Evolutionary conservation across 352 stramenopile species (phyloP), one percentile per base, ranked within the genome.

Genomic region (Globisporangium solare): DNA sequence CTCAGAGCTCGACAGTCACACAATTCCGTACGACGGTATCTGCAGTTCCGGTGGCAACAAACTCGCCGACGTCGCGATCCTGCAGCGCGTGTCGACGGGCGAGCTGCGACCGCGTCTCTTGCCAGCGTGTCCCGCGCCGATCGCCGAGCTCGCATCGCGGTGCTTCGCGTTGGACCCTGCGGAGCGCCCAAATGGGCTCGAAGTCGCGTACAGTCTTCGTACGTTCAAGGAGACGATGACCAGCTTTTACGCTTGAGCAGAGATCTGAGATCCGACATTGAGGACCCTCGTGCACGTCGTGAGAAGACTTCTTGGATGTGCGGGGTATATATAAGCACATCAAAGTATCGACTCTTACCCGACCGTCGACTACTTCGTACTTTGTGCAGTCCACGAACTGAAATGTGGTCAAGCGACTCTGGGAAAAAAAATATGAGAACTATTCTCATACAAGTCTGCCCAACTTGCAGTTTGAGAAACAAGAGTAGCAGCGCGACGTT

Each of bases 61-160:
- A 12, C 42, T 47, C 42, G 17, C 42, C 15, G 67, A 81, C 20
- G 64, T 74, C 10, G 61, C 67, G 48, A 73, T 76, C 21, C 40
- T 74, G 57, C 56, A 74, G 40, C 57, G 66, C 35, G 68, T 79
- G 35, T 62, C 68, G 0, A 39, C 31, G 15, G 64, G 69, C 24
- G 35, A 65, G 13, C 43, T 74, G 51, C 61, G 50, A 3, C 68
- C 71, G 8, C 50, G 49, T 1, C 70, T 80, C 45, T 62, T 58
- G 2, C 13, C 22, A 3, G 24, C 21, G 2, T 74, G 64, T 31
- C 69, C 67, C 2, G 11, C 54, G 0, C 27, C 40, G 15, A 64
- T 78, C 27, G 42, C 74, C 3, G 37, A 61, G 21, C 43, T 78
- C 17, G 69, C 67, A 0, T 42, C 47, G 18, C 56, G 55, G 14